A percentile compares a stretch with the other conserved stretches of the same genome.
phyloP scores from a whole-genome alignment of 2,329 filamentous ascomycete genomes.

The Westerdykella sp. region DNA sequence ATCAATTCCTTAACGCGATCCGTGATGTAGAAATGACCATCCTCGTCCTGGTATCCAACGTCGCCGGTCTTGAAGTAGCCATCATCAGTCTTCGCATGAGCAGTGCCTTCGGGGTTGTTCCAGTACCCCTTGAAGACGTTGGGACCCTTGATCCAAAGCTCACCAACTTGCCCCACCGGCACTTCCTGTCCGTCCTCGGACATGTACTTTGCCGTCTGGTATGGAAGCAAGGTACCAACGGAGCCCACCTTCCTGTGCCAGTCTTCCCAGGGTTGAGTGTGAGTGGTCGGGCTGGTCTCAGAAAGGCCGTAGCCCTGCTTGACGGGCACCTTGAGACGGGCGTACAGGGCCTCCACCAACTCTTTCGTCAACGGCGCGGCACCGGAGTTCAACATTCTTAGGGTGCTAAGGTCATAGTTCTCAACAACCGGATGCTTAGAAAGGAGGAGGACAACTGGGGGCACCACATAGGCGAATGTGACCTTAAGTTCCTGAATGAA shows the following conservation, averaged over 20 bases:
- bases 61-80: conserved; percentile 91
- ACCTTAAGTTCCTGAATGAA: conserved; percentile 69
- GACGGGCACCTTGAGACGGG: conserved; percentile 67
- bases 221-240: conserved; percentile 70
- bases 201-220: conserved; percentile 77
- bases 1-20: conserved; percentile 55
- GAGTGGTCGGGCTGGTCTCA: conserved; percentile 76
- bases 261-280: conserved; percentile 65
- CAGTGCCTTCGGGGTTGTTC: conserved; percentile 65
- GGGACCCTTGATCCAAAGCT: conserved; percentile 66
- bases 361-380: conserved; percentile 80
- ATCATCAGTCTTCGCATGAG: conserved; percentile 64
- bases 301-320: conserved; percentile 92
- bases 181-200: conserved; percentile 55
- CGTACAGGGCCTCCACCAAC: conserved; percentile 68
- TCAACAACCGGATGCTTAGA: conserved; percentile 71
- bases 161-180: conserved; percentile 52
- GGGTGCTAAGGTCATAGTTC: conserved; percentile 70
- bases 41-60: conserved; percentile 68
- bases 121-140: conserved; percentile 76
- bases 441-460: conserved; percentile 74
- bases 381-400: conserved; percentile 81
- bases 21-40: conserved; percentile 83
- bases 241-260: conserved; percentile 73
- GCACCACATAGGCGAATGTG: conserved; percentile 76